These are phyloP conservation scores for Pseudogymnoascus sp. DNA, from an alignment of 2,329 filamentous ascomycete species.

Conservation along the genomic window DNA sequence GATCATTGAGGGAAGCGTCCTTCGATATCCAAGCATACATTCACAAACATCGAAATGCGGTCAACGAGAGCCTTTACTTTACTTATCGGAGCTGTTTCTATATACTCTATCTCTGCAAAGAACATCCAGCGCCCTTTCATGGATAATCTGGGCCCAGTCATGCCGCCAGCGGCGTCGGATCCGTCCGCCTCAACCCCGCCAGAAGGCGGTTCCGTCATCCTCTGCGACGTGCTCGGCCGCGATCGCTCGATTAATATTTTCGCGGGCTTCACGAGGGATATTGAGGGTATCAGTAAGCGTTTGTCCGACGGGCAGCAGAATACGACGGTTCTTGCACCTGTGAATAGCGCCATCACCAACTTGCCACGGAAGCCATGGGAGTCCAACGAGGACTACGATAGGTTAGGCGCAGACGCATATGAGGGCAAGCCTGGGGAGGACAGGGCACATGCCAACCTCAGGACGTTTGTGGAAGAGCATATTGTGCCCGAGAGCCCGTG, in stretches of 20 bases:
- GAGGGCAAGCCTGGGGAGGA: constrained; percentile 66
- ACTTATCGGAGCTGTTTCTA: not conserved
- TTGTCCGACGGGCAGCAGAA: constrained; percentile 60
- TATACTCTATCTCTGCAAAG: not conserved
- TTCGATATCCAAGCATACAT: not conserved
- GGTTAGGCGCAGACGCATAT: constrained; percentile 63
- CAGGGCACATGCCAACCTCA: constrained; percentile 67
- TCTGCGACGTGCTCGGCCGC: constrained; percentile 77
- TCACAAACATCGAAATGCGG: constrained; percentile 2
- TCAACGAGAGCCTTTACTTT: not conserved
- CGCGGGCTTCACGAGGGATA: constrained; percentile 69
- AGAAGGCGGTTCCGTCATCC: constrained; percentile 46
- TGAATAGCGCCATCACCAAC: constrained; percentile 70
- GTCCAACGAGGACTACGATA: constrained; percentile 62
- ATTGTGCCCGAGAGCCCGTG: constrained; percentile 70
- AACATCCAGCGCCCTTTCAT: constrained; percentile 13
- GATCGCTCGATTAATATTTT: constrained; percentile 77
- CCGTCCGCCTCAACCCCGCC: constrained; percentile 21
- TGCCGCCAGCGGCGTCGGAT: constrained; percentile 16
- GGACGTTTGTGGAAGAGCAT: constrained; percentile 78
- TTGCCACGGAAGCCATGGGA: constrained; percentile 85
- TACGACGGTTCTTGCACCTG: constrained; percentile 78
- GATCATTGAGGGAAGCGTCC: not conserved
- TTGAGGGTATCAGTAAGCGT: constrained; percentile 58
- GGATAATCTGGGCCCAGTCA: constrained; percentile 20